A percentile compares a stretch with the other conserved stretches of the same genome.
These are phyloP conservation scores for Suillus cothurnatus DNA, from an alignment of 768 basidiomycete species.

Conservation along the genomic window DNA sequence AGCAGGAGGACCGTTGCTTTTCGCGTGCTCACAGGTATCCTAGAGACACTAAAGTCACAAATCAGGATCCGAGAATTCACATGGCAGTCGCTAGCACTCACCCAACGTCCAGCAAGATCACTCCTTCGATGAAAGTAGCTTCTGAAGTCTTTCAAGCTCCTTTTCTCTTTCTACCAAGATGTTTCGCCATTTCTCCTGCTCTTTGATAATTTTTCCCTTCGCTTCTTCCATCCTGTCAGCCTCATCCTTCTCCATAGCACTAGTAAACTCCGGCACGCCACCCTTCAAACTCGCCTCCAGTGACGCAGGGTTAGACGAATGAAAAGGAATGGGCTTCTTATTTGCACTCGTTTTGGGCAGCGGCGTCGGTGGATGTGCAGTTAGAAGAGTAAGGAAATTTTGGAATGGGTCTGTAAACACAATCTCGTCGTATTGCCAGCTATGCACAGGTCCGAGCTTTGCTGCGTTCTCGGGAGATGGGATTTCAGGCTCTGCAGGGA, in stretches of 20 bases:
- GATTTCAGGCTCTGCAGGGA: conserved; percentile 58
- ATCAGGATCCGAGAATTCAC: background rate
- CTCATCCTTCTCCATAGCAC: conserved; percentile 87
- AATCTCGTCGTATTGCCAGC: conserved; percentile 99
- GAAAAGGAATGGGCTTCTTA: conserved; percentile 71
- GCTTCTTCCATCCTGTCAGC: conserved; percentile 78
- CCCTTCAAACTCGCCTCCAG: conserved; percentile 65
- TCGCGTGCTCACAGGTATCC: background rate
- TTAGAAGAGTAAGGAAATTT: conserved; percentile 80
- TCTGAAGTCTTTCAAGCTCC: conserved; percentile 72
- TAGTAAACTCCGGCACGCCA: conserved; percentile 82
- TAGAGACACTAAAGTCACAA: background rate
- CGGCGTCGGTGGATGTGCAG: conserved; percentile 79
- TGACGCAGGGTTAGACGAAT: conserved; percentile 58
- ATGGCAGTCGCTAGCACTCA: background rate
- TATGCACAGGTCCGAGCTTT: conserved; percentile 80
- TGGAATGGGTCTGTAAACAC: conserved; percentile 95
- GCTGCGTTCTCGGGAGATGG: conserved; percentile 68
- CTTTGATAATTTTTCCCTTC: conserved; percentile 63
- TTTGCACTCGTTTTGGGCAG: conserved; percentile 52
- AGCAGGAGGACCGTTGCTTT: background rate
- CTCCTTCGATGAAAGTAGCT: conserved; percentile 33
- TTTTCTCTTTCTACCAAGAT: conserved; percentile 80
- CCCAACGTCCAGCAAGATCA: conserved; percentile 2
- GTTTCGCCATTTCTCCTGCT: conserved; percentile 74